Percentiles rank a stretch among this genome's conserved stretches.
phyloP scores from a whole-genome alignment of 495 filamentous ascomycete species.

The Podospora pseudopauciseta region DNA sequence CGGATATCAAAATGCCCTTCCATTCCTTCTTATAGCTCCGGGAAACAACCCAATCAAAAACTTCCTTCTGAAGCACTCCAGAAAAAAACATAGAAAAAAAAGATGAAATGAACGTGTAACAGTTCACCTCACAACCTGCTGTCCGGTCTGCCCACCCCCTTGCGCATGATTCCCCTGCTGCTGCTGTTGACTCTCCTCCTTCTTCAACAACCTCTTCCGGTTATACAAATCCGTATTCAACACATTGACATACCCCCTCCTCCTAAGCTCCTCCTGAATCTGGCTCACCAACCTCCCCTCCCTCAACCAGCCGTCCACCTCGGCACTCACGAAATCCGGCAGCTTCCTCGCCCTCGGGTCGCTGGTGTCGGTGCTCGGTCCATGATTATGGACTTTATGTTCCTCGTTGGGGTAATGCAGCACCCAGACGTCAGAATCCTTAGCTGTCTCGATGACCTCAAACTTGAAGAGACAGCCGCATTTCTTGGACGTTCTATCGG shows the following conservation, averaged over 20 bases:
- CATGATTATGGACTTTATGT: slow-evolving; percentile 38
- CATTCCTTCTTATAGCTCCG: neutral
- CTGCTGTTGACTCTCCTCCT: slow-evolving; percentile 21
- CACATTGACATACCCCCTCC: slow-evolving; percentile 34
- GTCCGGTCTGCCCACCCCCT: neutral
- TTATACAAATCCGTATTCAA: slow-evolving; percentile 38
- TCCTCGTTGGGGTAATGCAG: slow-evolving; percentile 38
- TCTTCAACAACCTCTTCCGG: slow-evolving; percentile 34
- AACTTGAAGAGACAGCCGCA: slow-evolving; percentile 39
- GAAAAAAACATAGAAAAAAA: neutral
- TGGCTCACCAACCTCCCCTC: slow-evolving; percentile 35
- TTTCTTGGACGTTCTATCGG: slow-evolving; percentile 36
- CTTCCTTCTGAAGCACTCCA: neutral
- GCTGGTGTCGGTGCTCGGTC: slow-evolving; percentile 31
- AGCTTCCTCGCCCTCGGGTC: slow-evolving; percentile 35
- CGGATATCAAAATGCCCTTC: neutral
- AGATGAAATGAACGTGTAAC: neutral
- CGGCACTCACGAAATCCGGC: slow-evolving; percentile 26
- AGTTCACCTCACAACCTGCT: neutral
- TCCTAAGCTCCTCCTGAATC: slow-evolving; percentile 37
- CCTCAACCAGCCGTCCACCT: slow-evolving; percentile 36
- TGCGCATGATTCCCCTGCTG: neutral
- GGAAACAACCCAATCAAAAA: neutral
- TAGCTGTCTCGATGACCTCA: slow-evolving; percentile 35
- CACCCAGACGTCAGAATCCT: slow-evolving; percentile 33